Evolutionary conservation across 202 grass and related monocot genomes (phyloP), one percentile per base, ranked within the genome.

Genomic region (Zizania palustris): DNA sequence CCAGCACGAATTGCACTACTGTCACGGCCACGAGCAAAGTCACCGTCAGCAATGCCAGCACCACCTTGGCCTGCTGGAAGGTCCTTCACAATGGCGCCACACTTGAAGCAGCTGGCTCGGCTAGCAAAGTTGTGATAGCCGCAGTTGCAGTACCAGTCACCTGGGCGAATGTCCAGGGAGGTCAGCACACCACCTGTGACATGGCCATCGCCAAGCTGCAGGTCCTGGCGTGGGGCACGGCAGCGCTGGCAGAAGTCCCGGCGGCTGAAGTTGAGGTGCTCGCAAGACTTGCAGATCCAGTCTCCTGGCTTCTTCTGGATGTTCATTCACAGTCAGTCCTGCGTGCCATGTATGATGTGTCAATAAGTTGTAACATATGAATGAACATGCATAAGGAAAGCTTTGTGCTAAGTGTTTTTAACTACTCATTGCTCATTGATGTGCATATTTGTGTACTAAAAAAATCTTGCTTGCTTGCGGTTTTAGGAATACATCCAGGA

Each of bases 121-220:
- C 90, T 96, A 18, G 96, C 92, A 55, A 90, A 99, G 87, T 99
- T 99, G 79, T 91, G 92, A 78, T 90, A 89, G 15, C 96, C 92
- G 74, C 96, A 99, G 37, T 77, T 81, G 75, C 96, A 99, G 83
- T 96, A 96, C 96, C 96, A 99, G 76, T 99, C 96, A 3, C 96
- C 96, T 3, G 92, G 92, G 18, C 89, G 85, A 61, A 98, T 76
- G 61, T 88, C 86, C 9, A 88, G 70, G 69, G 88, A 83, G 79
- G 83, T 86, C 41, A 85, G 75, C 42, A 85, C 88, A 35, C 83
- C 88, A 42, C 79, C 79, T 0, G 75, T 50, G 54, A 21, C 36
- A 33, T 45, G 60, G 11, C 86, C 46, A 39, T 86, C 67, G n/a
- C 77, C 16, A 4, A 63, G 72, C 70, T 71, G 86, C 50, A 88